phyloP scores from a whole-genome alignment of 2,329 filamentous ascomycete species.

The Colletotrichum melonis region DNA sequence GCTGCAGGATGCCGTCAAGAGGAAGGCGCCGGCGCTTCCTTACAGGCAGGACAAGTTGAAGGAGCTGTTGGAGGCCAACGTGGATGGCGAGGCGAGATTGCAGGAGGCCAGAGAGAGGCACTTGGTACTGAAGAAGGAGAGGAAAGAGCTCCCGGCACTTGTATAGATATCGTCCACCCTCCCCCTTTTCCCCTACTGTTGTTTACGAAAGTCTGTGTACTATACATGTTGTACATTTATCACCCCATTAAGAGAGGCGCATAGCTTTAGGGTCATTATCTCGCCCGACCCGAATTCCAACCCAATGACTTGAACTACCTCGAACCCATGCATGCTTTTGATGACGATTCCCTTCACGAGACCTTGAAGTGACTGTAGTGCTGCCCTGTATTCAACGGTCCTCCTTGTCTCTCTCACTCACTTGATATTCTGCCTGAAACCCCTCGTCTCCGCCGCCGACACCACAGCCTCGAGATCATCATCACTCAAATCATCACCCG shows the following conservation, averaged over 20 bases:
- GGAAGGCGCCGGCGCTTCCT: constrained; percentile 66
- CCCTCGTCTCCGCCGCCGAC: constrained; percentile 52
- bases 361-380: not conserved
- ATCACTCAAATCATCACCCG: constrained; percentile 49
- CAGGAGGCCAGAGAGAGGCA: constrained; percentile 62
- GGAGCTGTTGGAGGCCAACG: constrained; percentile 58
- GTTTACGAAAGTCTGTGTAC: constrained; percentile 43
- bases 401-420: constrained; percentile 27
- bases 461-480: constrained; percentile 47
- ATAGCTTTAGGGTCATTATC: constrained; percentile 20
- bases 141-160: constrained; percentile 41
- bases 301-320: constrained; percentile 8
- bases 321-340: not conserved
- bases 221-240: constrained; percentile 49
- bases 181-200: constrained; percentile 35
- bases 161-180: constrained; percentile 12
- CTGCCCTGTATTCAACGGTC: not conserved
- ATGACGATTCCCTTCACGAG: not conserved
- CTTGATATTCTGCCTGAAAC: constrained; percentile 61
- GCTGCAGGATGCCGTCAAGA: constrained; percentile 92
- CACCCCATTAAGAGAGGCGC: constrained; percentile 18
- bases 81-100: constrained; percentile 57
- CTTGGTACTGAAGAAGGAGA: constrained; percentile 62
- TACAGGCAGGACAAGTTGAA: constrained; percentile 59
- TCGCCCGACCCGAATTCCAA: constrained; percentile 22